These are phyloP conservation scores for Voacanga thouarsii DNA, from an alignment of 257 asterid species.

Conservation along the genomic window DNA sequence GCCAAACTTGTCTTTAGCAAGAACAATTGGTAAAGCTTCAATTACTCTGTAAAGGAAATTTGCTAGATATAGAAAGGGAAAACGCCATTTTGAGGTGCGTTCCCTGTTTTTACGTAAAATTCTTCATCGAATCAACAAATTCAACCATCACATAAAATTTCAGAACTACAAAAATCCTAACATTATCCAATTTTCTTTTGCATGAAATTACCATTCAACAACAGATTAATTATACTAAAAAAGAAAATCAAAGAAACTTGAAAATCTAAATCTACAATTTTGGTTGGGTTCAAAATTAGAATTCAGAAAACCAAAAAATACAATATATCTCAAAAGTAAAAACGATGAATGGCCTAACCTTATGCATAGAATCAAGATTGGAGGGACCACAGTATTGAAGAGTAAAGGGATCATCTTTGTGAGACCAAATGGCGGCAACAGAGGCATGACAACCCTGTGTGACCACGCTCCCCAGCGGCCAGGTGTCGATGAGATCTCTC, in stretches of 20 bases:
- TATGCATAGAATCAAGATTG: conserved; percentile 86
- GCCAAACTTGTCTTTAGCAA: neutral
- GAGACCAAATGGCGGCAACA: conserved; percentile 76
- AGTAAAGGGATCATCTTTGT: conserved; percentile 71
- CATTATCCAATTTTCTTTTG: neutral
- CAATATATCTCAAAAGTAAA: neutral
- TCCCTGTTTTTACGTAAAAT: neutral
- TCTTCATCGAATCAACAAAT: neutral
- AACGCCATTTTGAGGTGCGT: neutral
- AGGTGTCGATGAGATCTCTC: conserved; percentile 77
- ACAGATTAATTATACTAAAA: no score
- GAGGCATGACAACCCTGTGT: conserved; percentile 99
- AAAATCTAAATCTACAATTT: no score
- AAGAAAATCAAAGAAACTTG: no score
- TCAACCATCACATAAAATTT: neutral
- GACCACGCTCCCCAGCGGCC: conserved; percentile 92
- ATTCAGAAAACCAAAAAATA: neutral
- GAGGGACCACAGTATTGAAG: conserved; percentile 57
- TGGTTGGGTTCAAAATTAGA: no score
- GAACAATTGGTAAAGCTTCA: neutral
- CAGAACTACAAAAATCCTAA: neutral
- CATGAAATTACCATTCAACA: neutral
- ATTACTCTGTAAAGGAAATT: neutral
- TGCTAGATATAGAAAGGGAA: neutral
- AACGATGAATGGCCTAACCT: conserved; percentile 36